Evolutionary conservation across 768 basidiomycete species (phyloP), one percentile per base, ranked within the genome.

Genomic region (Rhizopogon roseolus): DNA sequence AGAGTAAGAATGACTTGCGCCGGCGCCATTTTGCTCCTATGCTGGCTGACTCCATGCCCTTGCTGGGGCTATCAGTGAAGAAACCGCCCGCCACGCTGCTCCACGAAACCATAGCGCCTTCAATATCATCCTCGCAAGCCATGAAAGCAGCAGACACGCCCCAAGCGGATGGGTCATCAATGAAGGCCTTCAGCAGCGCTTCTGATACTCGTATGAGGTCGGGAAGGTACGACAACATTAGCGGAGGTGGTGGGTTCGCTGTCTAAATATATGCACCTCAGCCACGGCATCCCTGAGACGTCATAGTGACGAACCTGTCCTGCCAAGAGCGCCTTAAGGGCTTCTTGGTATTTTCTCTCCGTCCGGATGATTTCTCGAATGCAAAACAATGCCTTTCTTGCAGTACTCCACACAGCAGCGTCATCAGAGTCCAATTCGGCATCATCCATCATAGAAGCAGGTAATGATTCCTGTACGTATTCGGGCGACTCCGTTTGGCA

Each of bases 101-200:
- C 81, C 84, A 88, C 1, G 74, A 71, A 44, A 84, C 75, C 56
- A 86, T 79, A 1, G 83, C 78, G 11, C 64, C 63, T 57, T 84
- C 81, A 19, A 87, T 64, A n/a, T 72, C 70, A 27, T 78, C 74
- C 60, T 83, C 77, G 45, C 70, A 72, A 0, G 74, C 67, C 25
- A 86, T 68, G 57, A 88, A 84, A 6, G 86, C 81, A 5, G 75
- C 72, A 10, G 82, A 79, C 29, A 87, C 79, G 8, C 86, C 86
- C 73, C 76, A 79, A 3, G 81, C 82, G 41, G 82, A 85, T 13
- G 85, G 86, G 51, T 87, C 84, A 41, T 75, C 73, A 34, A 80
- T 74, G 62, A 85, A 76, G n/a, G 68, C 67, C 17, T 66, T 66
- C n/a, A 84, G 58, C 40, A 86, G 70, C 16, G 66, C 65, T 49